These are phyloP conservation scores for Musa troglodytarum DNA, from an alignment of 176 grass and related monocot species.

Conservation along the genomic window DNA sequence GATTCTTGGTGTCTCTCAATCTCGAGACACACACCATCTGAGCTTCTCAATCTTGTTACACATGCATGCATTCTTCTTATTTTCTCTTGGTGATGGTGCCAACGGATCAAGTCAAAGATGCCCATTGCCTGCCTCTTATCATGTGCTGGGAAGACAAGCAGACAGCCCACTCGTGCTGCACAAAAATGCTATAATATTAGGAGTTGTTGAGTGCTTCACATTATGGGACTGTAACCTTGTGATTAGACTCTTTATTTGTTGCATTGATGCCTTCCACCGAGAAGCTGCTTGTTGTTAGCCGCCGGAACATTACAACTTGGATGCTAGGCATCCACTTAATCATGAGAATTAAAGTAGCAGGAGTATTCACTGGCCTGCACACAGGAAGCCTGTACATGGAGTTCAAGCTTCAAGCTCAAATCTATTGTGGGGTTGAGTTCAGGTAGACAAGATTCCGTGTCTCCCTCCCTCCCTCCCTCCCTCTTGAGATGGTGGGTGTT, in stretches of 20 bases:
- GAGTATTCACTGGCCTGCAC: background rate
- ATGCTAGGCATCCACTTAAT: background rate
- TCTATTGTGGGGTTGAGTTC: too few species aligned
- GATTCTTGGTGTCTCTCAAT: background rate
- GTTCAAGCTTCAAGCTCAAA: too few species aligned
- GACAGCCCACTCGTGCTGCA: background rate
- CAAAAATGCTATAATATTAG: background rate
- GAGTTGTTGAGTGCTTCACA: background rate
- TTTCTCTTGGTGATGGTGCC: background rate
- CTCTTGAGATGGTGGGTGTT: too few species aligned
- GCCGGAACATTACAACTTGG: background rate
- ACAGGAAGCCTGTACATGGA: too few species aligned
- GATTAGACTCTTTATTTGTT: background rate
- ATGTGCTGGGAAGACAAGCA: background rate
- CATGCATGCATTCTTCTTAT: too few species aligned
- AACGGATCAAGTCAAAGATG: background rate
- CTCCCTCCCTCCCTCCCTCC: too few species aligned
- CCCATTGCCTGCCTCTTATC: background rate
- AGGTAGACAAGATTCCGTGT: too few species aligned
- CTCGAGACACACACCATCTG: too few species aligned
- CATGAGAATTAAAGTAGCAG: background rate
- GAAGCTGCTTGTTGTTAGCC: background rate
- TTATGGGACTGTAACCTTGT: background rate
- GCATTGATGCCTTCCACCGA: background rate
- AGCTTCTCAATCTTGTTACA: too few species aligned